phyloP scores from a whole-genome alignment of 2,329 filamentous ascomycete genomes.

The Bisporella sp. region DNA sequence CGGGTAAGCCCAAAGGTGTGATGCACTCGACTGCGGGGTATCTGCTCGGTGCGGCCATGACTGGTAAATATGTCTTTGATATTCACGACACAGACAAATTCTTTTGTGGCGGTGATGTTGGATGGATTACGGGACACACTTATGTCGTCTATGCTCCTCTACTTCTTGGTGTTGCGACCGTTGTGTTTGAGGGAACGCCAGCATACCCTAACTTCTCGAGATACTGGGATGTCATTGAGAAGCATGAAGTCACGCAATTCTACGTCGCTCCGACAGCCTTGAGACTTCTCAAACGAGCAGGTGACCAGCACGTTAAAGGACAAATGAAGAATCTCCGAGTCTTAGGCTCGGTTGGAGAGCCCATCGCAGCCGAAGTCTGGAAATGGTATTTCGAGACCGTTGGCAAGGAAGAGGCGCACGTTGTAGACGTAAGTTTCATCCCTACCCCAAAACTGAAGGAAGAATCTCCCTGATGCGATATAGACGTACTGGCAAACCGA shows the following conservation, averaged over 20 bases:
- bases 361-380: slow-evolving; percentile 96
- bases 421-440: slow-evolving; percentile 73
- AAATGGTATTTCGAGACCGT: slow-evolving; percentile 99
- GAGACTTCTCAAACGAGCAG: slow-evolving; percentile 88
- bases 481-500: slow-evolving; percentile 99
- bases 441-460: slow-evolving; percentile 13
- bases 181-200: slow-evolving; percentile 96
- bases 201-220: slow-evolving; percentile 96
- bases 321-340: slow-evolving; percentile 86
- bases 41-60: slow-evolving; percentile 85
- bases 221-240: slow-evolving; percentile 97
- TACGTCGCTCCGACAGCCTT: slow-evolving; percentile 96
- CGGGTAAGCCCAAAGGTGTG: slow-evolving; percentile 97
- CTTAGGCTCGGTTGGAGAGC: slow-evolving; percentile 91
- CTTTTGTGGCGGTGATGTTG: slow-evolving; percentile 97
- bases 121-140: slow-evolving; percentile 98
- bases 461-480: neutral
- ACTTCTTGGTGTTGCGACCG: slow-evolving; percentile 84
- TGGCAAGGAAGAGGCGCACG: slow-evolving; percentile 85
- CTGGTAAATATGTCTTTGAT: slow-evolving; percentile 98
- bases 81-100: slow-evolving; percentile 90
- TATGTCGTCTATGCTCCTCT: slow-evolving; percentile 97
- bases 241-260: slow-evolving; percentile 94
- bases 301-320: slow-evolving; percentile 84
- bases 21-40: slow-evolving; percentile 97